phyloP scores from a whole-genome alignment of 2,329 filamentous ascomycete species.

The Didymellaceae sp. region DNA sequence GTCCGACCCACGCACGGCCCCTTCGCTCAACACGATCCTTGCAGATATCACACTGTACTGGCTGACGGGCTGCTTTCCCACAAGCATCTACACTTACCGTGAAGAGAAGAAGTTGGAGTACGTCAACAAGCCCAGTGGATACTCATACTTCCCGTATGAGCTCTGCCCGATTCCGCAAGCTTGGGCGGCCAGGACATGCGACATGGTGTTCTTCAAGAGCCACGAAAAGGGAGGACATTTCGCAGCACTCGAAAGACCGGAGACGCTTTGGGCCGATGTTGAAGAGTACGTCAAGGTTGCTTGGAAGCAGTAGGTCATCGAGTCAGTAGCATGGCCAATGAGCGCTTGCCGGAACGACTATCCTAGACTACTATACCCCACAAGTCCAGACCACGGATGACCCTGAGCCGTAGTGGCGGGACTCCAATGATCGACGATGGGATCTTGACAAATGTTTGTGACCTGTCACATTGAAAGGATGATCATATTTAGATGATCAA shows the following conservation, averaged over 20 bases:
- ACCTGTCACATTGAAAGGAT: neutral
- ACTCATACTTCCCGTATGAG: slow-evolving; percentile 54
- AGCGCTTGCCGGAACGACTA: neutral
- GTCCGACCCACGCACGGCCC: slow-evolving; percentile 51
- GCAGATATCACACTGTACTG: slow-evolving; percentile 62
- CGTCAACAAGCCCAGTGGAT: slow-evolving; percentile 53
- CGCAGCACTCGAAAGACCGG: slow-evolving; percentile 56
- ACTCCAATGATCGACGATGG: neutral
- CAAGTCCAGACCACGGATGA: neutral
- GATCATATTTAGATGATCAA: neutral
- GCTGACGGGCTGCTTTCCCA: slow-evolving; percentile 59
- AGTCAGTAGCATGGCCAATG: slow-evolving; percentile 9
- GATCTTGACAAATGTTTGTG: slow-evolving; percentile 10
- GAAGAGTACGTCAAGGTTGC: slow-evolving; percentile 52
- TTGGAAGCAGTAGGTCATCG: slow-evolving; percentile 29
- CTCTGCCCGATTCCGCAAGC: slow-evolving; percentile 48
- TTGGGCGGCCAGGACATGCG: slow-evolving; percentile 50
- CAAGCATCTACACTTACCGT: slow-evolving; percentile 60
- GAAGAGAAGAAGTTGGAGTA: slow-evolving; percentile 33
- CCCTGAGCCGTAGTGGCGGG: neutral
- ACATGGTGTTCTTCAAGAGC: slow-evolving; percentile 45
- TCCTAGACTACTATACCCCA: neutral
- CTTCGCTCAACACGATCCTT: slow-evolving; percentile 54
- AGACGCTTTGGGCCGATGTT: slow-evolving; percentile 52
- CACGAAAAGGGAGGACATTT: slow-evolving; percentile 56